These are phyloP conservation scores for Arthroderma sp. DNA, from an alignment of 2,329 filamentous ascomycete genomes.

Conservation along the genomic window DNA sequence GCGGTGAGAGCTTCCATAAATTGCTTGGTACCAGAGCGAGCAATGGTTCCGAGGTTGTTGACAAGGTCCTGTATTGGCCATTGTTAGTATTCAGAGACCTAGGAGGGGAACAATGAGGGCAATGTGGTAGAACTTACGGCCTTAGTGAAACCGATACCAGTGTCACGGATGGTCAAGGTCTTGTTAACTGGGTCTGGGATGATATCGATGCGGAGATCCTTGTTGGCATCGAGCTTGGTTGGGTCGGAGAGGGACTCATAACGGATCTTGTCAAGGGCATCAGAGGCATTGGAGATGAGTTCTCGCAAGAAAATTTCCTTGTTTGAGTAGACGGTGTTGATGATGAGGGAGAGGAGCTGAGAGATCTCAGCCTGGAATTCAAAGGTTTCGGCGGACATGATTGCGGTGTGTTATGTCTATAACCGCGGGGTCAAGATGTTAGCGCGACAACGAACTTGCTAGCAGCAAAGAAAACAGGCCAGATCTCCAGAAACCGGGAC, in stretches of 20 bases:
- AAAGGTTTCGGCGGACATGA: slow-evolving; percentile 68
- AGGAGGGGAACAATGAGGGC: background rate
- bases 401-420: slow-evolving; percentile 1
- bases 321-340: slow-evolving; percentile 99
- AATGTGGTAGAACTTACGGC: slow-evolving; percentile 53
- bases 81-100: slow-evolving; percentile 24
- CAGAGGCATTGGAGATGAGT: slow-evolving; percentile 94
- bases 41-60: slow-evolving; percentile 99
- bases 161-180: slow-evolving; percentile 94
- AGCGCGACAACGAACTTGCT: background rate
- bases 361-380: slow-evolving; percentile 99
- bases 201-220: slow-evolving; percentile 98
- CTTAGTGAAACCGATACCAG: slow-evolving; percentile 99
- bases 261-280: slow-evolving; percentile 99
- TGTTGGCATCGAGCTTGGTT: slow-evolving; percentile 90
- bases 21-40: slow-evolving; percentile 98
- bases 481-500: too few species aligned
- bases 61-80: slow-evolving; percentile 60
- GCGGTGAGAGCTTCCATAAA: slow-evolving; percentile 99
- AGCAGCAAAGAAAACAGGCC: background rate
- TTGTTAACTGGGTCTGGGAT: slow-evolving; percentile 95
- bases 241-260: slow-evolving; percentile 97
- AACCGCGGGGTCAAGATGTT: background rate
- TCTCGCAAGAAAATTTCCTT: slow-evolving; percentile 99
- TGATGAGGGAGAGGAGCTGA: slow-evolving; percentile 98